Evolutionary conservation across 306 rosid species (phyloP), one percentile per base, ranked within the genome.

Genomic region (Cucumis cinereus): DNA sequence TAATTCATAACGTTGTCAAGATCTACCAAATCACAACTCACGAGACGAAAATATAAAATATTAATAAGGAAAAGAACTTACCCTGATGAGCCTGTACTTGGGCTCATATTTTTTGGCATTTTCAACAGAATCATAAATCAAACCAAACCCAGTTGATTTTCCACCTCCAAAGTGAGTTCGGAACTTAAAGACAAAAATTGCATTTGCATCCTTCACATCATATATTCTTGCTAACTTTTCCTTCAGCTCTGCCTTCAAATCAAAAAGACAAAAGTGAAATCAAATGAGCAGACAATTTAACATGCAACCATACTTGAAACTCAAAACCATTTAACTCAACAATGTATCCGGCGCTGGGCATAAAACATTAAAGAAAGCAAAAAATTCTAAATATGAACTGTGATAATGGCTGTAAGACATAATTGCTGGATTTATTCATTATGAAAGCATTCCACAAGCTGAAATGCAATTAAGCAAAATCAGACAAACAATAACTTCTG

Each of bases 181-280:
- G 20, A 50, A 15, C 55, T 50, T 50, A 17, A 50, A 50, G 17
- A 50, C 8, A 16, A 50, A 16, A 17, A 50, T 50, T 1, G 77
- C 64, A 75, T 57, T 82, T 7, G 52, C 4, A 38, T 82, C 82
- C 64, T 82, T 82, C 40, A 82, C 85, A 0, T 78, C 77, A 10
- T 82, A 82, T 30, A 82, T 45, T 73, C 72, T 67, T 10, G 41
- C 24, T 41, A 82, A 61, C 68, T 82, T 78, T 41, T 82, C 82
- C 59, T 78, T 78, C 67, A 82, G 78, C 66, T 82, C 85, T 12
- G 79, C 81, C 84, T 81, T 81, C 78, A 71, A 55, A 35, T 35
- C 49, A 75, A 45, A 47, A 60, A 47, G 11, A 74, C 10, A 10
- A 4, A 57, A 23, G 22, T 20, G 17, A 16, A 41, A 14, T 35